Evolutionary conservation across 345 rosid genomes (phyloP), one percentile per base, ranked within the genome.

Genomic region (Bruguiera sexangula): DNA sequence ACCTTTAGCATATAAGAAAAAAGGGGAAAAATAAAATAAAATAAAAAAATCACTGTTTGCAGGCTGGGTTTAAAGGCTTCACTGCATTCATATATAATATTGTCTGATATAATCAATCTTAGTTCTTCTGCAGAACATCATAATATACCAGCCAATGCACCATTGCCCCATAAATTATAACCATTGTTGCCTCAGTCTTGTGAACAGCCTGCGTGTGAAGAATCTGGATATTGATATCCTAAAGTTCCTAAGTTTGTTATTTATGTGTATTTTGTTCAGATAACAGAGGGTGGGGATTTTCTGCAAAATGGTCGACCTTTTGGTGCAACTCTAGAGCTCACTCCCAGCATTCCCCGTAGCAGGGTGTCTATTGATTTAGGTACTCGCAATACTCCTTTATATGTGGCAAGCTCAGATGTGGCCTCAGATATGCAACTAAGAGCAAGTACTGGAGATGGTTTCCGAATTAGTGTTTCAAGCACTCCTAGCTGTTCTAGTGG

Each of bases 401-500:
- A 69, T 76, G 69, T 72, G 19, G 80, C 81, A 75, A 73, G 88
- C 83, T 82, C 95, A 85, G 96, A 89, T 92, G 98, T 74, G 73
- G 95, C 80, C 55, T 80, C 90, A 69, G 97, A 72, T 81, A 94
- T 94, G 98, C 95, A 87, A 77, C 65, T 86, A 82, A 89, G 96
- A 85, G 72, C 87, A 75, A 91, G 93, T 79, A 75, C 74, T 80
- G 89, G 73, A 75, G 98, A 92, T 89, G 97, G 95, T 82, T 87
- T 89, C 66, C 87, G 98, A 65, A 75, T 92, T 65, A 94, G 97
- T 78, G 92, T 94, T 81, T 94, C 96, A 67, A 94, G 98, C 82
- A 82, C 95, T 65, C 97, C 96, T 65, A 91, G 98, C 76, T 86
- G 93, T 85, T 87, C 98, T 21, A 89, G 93, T 80, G 90, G 90